phyloP scores from a whole-genome alignment of 2,329 filamentous ascomycete species.

The Penicillium corylophilum region DNA sequence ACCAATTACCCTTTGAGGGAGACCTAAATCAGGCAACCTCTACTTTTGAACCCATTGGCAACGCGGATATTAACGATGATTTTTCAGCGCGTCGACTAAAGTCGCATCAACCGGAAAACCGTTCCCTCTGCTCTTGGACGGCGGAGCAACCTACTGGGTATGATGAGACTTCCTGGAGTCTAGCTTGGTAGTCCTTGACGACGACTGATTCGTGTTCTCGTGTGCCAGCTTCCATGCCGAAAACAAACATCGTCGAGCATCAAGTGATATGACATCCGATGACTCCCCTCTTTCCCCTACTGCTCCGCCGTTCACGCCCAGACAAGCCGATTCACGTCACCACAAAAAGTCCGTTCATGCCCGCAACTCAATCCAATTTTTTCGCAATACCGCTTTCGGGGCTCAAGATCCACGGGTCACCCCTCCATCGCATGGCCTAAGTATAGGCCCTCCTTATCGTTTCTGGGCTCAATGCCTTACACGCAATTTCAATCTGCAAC shows the following conservation, averaged over 20 bases:
- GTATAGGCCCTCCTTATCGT: constrained; percentile 66
- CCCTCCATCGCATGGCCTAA: constrained; percentile 29
- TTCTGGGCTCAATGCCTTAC: constrained; percentile 74
- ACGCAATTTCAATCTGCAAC: constrained; percentile 69
- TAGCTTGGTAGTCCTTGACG: not conserved
- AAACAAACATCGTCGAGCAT: not conserved
- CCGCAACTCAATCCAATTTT: constrained; percentile 50
- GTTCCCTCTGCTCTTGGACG: constrained; percentile 28
- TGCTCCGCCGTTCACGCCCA: constrained; percentile 2
- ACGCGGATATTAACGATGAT: constrained; percentile 47
- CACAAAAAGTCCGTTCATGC: constrained; percentile 23
- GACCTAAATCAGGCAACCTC: constrained; percentile 39
- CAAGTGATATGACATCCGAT: not conserved
- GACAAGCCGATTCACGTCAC: not conserved
- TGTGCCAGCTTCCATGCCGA: constrained; percentile 6
- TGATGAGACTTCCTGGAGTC: not conserved
- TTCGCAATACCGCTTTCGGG: constrained; percentile 51
- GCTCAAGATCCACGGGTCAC: constrained; percentile 48
- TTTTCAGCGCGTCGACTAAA: not conserved
- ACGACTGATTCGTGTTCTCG: not conserved
- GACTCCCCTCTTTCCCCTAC: not conserved
- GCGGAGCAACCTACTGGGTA: constrained; percentile 32
- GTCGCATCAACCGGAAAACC: constrained; percentile 1
- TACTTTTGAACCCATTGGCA: constrained; percentile 52
- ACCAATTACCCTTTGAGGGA: constrained; percentile 50